These are phyloP conservation scores for Haematococcus lacustris DNA, from an alignment of 139 green algal genomes.

Conservation along the genomic window DNA sequence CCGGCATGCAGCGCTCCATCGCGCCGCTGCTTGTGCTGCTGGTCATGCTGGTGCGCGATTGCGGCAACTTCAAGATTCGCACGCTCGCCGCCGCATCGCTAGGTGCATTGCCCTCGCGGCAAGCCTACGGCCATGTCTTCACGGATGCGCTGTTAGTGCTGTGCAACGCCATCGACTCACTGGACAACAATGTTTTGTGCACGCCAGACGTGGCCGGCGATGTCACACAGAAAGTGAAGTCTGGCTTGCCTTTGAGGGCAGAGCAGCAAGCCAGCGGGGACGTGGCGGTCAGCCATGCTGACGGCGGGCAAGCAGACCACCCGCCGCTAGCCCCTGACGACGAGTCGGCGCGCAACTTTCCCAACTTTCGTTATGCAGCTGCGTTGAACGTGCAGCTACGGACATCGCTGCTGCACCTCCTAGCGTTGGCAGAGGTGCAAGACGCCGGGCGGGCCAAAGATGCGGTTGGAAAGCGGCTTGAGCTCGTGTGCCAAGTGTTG, in stretches of 20 bases:
- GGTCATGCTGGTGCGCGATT: constrained; percentile 53
- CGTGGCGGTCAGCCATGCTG: too few relatives aligned
- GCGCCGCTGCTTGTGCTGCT: constrained; percentile 39
- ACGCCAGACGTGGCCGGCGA: too few relatives aligned
- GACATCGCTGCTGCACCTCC: constrained; percentile 20
- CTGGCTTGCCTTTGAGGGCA: too few relatives aligned
- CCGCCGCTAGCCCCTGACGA: too few relatives aligned
- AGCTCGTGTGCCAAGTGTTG: neutral
- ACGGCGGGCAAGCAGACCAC: too few relatives aligned
- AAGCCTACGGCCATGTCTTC: constrained; percentile 30
- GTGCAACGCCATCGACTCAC: constrained; percentile 23
- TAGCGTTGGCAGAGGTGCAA: constrained; percentile 7
- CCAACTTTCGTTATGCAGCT: constrained; percentile 11
- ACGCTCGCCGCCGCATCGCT: constrained; percentile 53
- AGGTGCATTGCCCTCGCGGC: constrained; percentile 12
- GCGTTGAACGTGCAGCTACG: constrained; percentile 13
- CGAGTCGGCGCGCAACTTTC: constrained; percentile 4
- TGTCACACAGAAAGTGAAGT: too few relatives aligned
- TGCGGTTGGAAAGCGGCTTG: constrained; percentile 1
- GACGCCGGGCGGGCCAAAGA: constrained; percentile 12
- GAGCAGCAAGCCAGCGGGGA: too few relatives aligned
- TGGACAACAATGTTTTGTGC: too few relatives aligned
- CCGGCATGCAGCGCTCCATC: neutral
- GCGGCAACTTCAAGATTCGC: constrained; percentile 59
- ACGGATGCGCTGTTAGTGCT: constrained; percentile 37